Base-by-base conservation (phyloP, 305 asterid genomes). In the Salvia sclarea region DNA sequence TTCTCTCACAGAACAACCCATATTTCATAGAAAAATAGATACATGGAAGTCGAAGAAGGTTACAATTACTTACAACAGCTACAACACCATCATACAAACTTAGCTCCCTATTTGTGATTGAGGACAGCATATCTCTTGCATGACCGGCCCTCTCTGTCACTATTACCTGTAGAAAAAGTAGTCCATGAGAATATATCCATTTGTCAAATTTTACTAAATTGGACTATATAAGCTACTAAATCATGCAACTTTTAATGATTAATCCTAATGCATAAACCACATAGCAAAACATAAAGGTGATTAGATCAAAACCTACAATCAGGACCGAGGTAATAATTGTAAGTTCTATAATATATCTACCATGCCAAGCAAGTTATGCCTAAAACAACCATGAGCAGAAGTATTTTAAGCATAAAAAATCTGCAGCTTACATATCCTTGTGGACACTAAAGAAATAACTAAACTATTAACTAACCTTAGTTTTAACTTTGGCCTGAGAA, bases 111-210 rank as follows among this genome's bases (percentile, higher is more conserved):
- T 78, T 80, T 71, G 95, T 66, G 66, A 86, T 83, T 55, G 90
- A 85, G 69, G 93, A 76, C 89, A 94, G 67, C 66, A 81, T 74
- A 64, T 91, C 96, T 72, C 81, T 81, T 66, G 98, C 99, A 75
- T 94, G 96, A 8, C 96, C 93, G n/a, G 91, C 88, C 82, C 95
- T 89, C 80, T 89, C 86, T 28, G 99, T 94, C 79, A 89, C 86
- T 70, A 80, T 75, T 61, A 88, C 99, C 98, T 94, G 86, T 63
- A 60, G 13, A 71, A 70, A 64, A 75, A 75, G 20, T 31, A 71
- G 49, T 14, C 6, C 50, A 18, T 12, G 60, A 44, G 49, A 57
- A 58, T 12, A 55, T 64, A n/a, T n/a, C n/a, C 30, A 63, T 30
- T 24, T 50, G 65, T 61, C 63, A 22, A 59, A 68, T 25, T 70